These are phyloP conservation scores for Arachis monticola DNA, from an alignment of 331 rosid genomes.

Conservation along the genomic window DNA sequence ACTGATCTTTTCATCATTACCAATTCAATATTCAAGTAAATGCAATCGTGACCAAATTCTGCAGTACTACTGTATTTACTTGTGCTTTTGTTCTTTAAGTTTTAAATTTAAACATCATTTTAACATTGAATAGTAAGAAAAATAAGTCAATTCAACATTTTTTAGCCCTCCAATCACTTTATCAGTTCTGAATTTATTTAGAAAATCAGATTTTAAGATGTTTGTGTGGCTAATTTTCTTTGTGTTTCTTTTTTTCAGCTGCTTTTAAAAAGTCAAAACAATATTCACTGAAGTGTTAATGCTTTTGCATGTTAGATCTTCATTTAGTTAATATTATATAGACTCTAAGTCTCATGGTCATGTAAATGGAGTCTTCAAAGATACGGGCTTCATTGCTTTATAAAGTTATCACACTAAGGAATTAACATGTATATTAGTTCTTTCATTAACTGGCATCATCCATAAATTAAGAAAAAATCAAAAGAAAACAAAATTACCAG, in stretches of 20 bases:
- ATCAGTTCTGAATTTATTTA: conserved; percentile 27
- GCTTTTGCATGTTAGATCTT: conserved; percentile 24
- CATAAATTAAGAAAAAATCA: not conserved
- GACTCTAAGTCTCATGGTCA: conserved; percentile 21
- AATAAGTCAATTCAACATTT: conserved; percentile 11
- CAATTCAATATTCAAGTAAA: conserved; percentile 16
- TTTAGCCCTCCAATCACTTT: conserved; percentile 15
- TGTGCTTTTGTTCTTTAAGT: too few relatives aligned
- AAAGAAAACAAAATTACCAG: not conserved
- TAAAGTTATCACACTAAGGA: conserved; percentile 16
- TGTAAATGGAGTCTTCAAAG: conserved; percentile 25
- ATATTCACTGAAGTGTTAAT: not conserved
- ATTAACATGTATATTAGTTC: conserved; percentile 10
- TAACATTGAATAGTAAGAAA: too few relatives aligned
- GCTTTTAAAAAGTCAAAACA: too few relatives aligned
- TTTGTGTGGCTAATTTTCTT: conserved; percentile 2
- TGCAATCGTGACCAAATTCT: conserved; percentile 20
- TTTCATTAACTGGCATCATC: conserved; percentile 18
- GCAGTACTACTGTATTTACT: conserved; percentile 12
- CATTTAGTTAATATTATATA: conserved; percentile 9
- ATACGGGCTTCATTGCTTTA: conserved; percentile 23
- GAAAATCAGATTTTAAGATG: conserved; percentile 20
- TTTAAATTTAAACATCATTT: too few relatives aligned
- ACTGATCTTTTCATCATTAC: not conserved
- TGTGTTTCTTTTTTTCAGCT: conserved; percentile 31